phyloP scores from a whole-genome alignment of 2,329 filamentous ascomycete genomes.

The Trichoderma hamatum region DNA sequence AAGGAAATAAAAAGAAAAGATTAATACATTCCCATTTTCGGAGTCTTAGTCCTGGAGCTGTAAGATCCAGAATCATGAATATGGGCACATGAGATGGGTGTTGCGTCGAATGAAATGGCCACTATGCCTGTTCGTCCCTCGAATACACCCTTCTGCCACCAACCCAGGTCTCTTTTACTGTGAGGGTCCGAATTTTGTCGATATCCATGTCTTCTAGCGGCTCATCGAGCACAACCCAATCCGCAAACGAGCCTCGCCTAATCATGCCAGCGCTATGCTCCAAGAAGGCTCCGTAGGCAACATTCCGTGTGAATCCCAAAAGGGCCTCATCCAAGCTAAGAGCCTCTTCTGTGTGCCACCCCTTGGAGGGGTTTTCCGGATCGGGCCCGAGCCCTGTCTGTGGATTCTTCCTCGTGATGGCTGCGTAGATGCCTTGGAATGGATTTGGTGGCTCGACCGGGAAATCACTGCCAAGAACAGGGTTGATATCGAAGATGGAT shows the following conservation, averaged over 20 bases:
- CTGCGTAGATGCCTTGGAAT: conserved; percentile 70
- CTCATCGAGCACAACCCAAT: conserved; percentile 70
- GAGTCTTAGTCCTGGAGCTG: too few species aligned
- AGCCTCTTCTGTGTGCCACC: conserved; percentile 64
- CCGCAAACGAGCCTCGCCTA: conserved; percentile 62
- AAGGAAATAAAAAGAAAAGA: not conserved
- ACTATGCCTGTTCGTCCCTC: not conserved
- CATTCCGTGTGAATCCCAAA: conserved; percentile 62
- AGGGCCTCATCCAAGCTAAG: conserved; percentile 63
- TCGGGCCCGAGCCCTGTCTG: conserved; percentile 56
- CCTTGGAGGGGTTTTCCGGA: conserved; percentile 49
- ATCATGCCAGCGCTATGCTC: conserved; percentile 64
- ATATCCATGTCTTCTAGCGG: conserved; percentile 54
- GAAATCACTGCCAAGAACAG: conserved; percentile 70
- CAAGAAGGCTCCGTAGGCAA: conserved; percentile 62
- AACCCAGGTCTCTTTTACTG: conserved; percentile 70
- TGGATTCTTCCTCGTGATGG: conserved; percentile 63
- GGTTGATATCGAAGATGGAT: conserved; percentile 56
- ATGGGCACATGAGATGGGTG: not conserved
- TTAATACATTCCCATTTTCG: not conserved
- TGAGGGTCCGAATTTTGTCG: conserved; percentile 57
- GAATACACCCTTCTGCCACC: conserved; percentile 56
- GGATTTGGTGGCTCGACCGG: conserved; percentile 71
- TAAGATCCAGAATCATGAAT: not conserved
- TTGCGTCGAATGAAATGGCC: not conserved